These are phyloP conservation scores for Microbotryum silenes-acaulis DNA, from an alignment of 1,284 basidiomycete genomes.

Conservation along the genomic window DNA sequence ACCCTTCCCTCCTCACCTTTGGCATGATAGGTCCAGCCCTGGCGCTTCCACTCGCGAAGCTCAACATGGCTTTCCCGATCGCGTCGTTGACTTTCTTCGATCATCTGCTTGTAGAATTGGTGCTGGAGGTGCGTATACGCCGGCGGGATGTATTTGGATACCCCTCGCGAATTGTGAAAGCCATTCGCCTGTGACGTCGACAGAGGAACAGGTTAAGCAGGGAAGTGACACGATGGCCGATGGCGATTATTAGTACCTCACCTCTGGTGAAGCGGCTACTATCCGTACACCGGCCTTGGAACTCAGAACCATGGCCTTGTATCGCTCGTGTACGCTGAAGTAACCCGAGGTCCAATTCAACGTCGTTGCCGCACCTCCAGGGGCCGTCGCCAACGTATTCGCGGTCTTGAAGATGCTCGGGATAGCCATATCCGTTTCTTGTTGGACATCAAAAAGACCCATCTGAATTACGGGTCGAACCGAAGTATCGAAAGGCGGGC, in stretches of 20 bases:
- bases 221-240: neutral
- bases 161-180: constrained; percentile 79
- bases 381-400: constrained; percentile 34
- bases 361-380: constrained; percentile 21
- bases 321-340: constrained; percentile 78
- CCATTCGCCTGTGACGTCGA: constrained; percentile 70
- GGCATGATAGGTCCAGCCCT: constrained; percentile 98
- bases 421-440: constrained; percentile 40
- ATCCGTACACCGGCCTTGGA: constrained; percentile 58
- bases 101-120: constrained; percentile 51
- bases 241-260: constrained; percentile 40
- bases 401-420: constrained; percentile 49
- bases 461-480: constrained; percentile 43
- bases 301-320: constrained; percentile 63
- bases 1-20: constrained; percentile 57
- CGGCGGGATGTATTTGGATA: constrained; percentile 88
- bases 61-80: constrained; percentile 48
- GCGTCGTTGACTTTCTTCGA: constrained; percentile 46
- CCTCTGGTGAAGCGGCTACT: constrained; percentile 79
- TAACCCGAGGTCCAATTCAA: constrained; percentile 85
- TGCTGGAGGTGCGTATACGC: constrained; percentile 81
- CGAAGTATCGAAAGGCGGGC: constrained; percentile 25
- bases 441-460: constrained; percentile 39
- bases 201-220: neutral
- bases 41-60: constrained; percentile 75